Evolutionary conservation across 2,329 filamentous ascomycete genomes (phyloP).

Genomic region (Verticillium nubilum): DNA sequence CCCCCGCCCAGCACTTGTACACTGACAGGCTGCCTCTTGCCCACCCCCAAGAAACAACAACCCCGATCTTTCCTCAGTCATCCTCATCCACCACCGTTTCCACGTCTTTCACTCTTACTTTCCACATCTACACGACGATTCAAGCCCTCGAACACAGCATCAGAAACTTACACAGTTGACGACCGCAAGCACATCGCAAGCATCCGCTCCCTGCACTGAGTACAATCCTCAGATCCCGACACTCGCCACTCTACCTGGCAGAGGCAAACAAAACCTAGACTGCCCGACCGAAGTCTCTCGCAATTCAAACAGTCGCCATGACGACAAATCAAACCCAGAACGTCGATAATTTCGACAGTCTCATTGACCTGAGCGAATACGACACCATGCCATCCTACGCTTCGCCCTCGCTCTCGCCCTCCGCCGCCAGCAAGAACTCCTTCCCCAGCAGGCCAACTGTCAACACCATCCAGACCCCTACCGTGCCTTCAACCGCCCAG

Average conservation of each 20-base stretch:
- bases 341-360: conserved; percentile 49
- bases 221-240: neutral
- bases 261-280: neutral
- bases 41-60: conserved; percentile 1
- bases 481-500: conserved; percentile 44
- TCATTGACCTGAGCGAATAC: conserved; percentile 59
- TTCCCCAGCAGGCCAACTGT: conserved; percentile 46
- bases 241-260: neutral
- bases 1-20: conserved; percentile 1
- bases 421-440: conserved; percentile 44
- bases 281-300: neutral
- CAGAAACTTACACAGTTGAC: too few species aligned
- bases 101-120: neutral
- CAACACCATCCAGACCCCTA: conserved; percentile 48
- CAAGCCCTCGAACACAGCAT: neutral
- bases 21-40: neutral
- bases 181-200: neutral
- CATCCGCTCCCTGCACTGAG: neutral
- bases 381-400: conserved; percentile 52
- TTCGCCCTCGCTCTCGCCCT: conserved; percentile 55
- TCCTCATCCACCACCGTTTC: neutral
- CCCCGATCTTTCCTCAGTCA: conserved; percentile 1
- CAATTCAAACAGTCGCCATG: neutral
- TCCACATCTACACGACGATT: neutral
- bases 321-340: conserved; percentile 22